Percentiles rank a stretch among this genome's conserved stretches.
phyloP scores from a whole-genome alignment of 306 rosid genomes.

The Cucurbita moschata region DNA sequence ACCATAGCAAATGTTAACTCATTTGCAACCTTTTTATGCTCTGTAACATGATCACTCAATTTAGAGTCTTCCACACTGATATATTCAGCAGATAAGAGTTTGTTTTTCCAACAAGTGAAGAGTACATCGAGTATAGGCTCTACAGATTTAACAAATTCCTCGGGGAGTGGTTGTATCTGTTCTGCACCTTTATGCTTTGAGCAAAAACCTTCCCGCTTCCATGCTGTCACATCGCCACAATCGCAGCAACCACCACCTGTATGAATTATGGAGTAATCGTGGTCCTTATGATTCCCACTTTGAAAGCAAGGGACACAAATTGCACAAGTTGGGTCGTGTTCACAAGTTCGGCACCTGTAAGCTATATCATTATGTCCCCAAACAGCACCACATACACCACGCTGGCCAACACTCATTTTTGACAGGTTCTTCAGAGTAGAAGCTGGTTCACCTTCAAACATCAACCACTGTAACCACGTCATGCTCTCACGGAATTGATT shows the following conservation, averaged over 20 bases:
- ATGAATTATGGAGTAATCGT: constrained; percentile 68
- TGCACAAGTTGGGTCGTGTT: constrained; percentile 84
- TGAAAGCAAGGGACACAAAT: constrained; percentile 94
- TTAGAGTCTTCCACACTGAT: constrained; percentile 23
- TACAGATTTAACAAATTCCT: constrained; percentile 35
- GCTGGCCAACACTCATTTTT: constrained; percentile 49
- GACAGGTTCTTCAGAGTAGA: constrained; percentile 35
- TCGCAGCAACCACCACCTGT: constrained; percentile 94
- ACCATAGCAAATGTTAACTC: constrained; percentile 66
- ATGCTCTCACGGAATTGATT: constrained; percentile 40
- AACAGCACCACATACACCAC: constrained; percentile 89
- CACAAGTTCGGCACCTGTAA: constrained; percentile 81
- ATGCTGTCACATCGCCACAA: constrained; percentile 94
- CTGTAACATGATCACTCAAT: constrained; percentile 3
- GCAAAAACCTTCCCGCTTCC: constrained; percentile 97
- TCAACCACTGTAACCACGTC: constrained; percentile 88
- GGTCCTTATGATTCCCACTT: constrained; percentile 70
- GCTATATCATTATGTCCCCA: constrained; percentile 84
- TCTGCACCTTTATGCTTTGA: constrained; percentile 81
- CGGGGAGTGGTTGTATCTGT: constrained; percentile 67
- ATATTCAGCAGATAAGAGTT: constrained; percentile 30
- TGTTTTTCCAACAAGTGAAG: constrained; percentile 50
- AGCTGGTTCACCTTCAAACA: constrained; percentile 74
- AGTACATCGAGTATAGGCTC: constrained; percentile 64
- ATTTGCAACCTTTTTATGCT: constrained; percentile 40